Base-by-base conservation (phyloP, 2,329 filamentous ascomycete species). In the Lachnellula subtilissima region DNA sequence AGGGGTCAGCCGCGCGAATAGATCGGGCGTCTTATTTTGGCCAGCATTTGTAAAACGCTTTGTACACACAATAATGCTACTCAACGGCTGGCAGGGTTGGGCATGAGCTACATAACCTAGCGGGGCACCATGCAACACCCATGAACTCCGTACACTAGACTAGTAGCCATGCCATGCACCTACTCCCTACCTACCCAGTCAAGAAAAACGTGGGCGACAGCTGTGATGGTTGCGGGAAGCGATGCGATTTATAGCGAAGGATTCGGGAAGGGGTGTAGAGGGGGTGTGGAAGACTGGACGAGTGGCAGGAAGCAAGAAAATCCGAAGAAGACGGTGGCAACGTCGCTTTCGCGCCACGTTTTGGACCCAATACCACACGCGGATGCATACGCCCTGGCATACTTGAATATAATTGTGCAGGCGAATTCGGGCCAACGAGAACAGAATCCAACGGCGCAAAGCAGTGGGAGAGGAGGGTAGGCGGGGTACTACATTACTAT, bases 1-100 rank as follows among this genome's bases (percentile, higher is more conserved):
- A 39, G n/a, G 17, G 45, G 48, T 40, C 32, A 50, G 32, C 35
- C 48, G 48, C 35, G 35, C 48, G 48, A 50, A 50, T 50, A 50
- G 48, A 50, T 50, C 35, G 35, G 9, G 35, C 11, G 36, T 9
- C n/a, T 50, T 50, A 23, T 50, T 50, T 50, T 39, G 48, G 48
- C 48, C 12, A 45, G 19, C 42, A 25, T 25, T 45, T 11, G 12
- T 23, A 45, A 45, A 45, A 19, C n/a, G 11, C 12, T 45, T 14
- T 22, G 7, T 45, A 45, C 39, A 19, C 42, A 22, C 6, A 11
- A 19, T 45, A 3, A 19, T 45, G 3, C 22, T 45, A 45, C 19
- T 45, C 11, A 45, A 19, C 12, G n/a, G 48, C n/a, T 22, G 7
- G 36, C 48, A 50, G 11, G 39, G 17, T 23, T 28, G 25, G 48